Evolutionary conservation across 805 yeast species (phyloP).

Genomic region (Kluyveromyces nonfermentans): DNA sequence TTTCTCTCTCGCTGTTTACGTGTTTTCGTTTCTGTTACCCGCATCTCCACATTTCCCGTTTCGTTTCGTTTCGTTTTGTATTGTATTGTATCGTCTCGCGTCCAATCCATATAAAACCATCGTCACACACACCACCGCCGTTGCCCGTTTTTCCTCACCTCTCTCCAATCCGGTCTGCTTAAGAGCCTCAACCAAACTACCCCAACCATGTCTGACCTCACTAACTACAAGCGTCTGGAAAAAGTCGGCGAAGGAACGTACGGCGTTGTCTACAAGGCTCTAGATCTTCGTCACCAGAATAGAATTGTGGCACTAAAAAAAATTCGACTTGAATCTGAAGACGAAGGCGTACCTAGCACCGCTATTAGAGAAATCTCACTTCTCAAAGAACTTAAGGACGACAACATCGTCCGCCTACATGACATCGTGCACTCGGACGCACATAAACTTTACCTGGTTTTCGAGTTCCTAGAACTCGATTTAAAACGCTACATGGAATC

Average conservation of each 20-base stretch:
- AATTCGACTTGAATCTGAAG: conserved; percentile 85
- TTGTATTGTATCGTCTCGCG: not conserved
- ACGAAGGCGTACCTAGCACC: conserved; percentile 95
- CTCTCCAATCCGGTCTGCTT: not conserved
- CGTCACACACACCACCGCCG: not conserved
- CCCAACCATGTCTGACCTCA: conserved; percentile 66
- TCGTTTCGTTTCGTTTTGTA: not conserved
- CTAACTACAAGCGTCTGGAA: conserved; percentile 88
- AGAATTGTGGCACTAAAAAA: conserved; percentile 86
- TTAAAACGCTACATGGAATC: conserved; percentile 90
- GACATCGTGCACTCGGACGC: conserved; percentile 92
- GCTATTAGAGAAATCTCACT: conserved; percentile 94
- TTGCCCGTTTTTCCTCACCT: not conserved
- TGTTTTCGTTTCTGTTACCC: too few relatives aligned
- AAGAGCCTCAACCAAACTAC: not conserved
- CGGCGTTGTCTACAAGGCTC: conserved; percentile 96
- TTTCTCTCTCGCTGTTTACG: too few relatives aligned
- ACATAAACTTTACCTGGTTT: conserved; percentile 85
- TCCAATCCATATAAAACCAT: conserved; percentile 2
- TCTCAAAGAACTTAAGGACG: conserved; percentile 90
- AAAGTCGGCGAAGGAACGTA: conserved; percentile 97
- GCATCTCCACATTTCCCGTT: not conserved
- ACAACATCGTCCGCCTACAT: conserved; percentile 82
- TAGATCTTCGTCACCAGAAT: conserved; percentile 79
- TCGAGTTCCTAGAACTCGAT: conserved; percentile 90